phyloP scores from a whole-genome alignment of 2,329 filamentous ascomycete species.

The Trichoderma aggressivum region DNA sequence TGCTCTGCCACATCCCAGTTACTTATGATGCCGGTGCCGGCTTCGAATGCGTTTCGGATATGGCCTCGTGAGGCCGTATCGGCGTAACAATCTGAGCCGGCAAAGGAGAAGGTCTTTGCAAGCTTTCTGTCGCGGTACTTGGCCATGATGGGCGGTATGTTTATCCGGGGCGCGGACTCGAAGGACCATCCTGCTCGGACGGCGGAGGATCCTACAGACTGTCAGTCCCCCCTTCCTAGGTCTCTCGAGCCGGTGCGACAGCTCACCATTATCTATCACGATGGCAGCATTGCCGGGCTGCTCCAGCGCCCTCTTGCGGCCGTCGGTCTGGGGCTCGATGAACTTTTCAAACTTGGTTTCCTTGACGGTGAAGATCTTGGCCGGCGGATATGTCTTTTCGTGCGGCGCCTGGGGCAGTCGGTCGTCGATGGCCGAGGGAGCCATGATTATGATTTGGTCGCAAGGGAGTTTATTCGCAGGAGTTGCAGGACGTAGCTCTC shows the following conservation, averaged over 20 bases:
- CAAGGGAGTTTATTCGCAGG: slow-evolving; percentile 2
- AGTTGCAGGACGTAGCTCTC: neutral
- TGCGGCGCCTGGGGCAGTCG: slow-evolving; percentile 35
- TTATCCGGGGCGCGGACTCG: slow-evolving; percentile 74
- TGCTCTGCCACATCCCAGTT: slow-evolving; percentile 99
- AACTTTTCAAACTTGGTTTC: slow-evolving; percentile 60
- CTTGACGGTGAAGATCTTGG: slow-evolving; percentile 58
- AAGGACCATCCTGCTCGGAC: slow-evolving; percentile 96
- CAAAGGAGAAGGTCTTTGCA: slow-evolving; percentile 86
- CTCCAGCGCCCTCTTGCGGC: slow-evolving; percentile 65
- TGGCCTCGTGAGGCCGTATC: slow-evolving; percentile 91
- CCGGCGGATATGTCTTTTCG: slow-evolving; percentile 48
- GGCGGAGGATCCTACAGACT: slow-evolving; percentile 68
- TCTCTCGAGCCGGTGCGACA: neutral
- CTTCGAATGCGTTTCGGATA: slow-evolving; percentile 85
- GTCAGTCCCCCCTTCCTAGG: slow-evolving; percentile 21
- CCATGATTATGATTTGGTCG: slow-evolving; percentile 45
- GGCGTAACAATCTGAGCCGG: slow-evolving; percentile 88
- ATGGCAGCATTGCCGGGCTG: slow-evolving; percentile 67
- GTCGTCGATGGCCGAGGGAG: slow-evolving; percentile 52
- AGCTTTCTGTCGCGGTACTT: slow-evolving; percentile 94
- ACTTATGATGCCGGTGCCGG: slow-evolving; percentile 83
- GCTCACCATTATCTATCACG: slow-evolving; percentile 92
- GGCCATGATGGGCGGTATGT: slow-evolving; percentile 84
- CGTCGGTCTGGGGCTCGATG: slow-evolving; percentile 57